These are phyloP conservation scores for Colletotrichum orchidophilum DNA, from an alignment of 2,329 filamentous ascomycete genomes.

Conservation along the genomic window DNA sequence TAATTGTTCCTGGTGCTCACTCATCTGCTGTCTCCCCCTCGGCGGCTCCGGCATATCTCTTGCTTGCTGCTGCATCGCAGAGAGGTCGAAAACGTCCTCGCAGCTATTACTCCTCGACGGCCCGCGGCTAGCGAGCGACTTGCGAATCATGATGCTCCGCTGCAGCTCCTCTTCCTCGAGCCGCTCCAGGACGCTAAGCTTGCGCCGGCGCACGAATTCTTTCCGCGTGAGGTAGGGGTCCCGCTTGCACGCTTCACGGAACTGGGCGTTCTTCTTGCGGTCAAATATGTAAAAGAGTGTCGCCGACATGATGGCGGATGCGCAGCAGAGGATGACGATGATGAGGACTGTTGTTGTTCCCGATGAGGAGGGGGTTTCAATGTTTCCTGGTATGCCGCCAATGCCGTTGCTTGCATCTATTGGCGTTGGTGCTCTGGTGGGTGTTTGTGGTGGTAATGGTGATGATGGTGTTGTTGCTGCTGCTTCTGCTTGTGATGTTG, in stretches of 20 bases:
- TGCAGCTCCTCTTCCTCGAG: conserved; percentile 48
- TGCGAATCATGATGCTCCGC: conserved; percentile 52
- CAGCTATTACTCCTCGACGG: conserved; percentile 12
- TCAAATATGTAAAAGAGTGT: conserved; percentile 36
- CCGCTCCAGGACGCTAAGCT: conserved; percentile 39
- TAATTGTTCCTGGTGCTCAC: not conserved
- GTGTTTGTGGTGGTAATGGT: not conserved
- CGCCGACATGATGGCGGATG: conserved; percentile 37
- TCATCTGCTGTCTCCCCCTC: not conserved
- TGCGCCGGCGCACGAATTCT: conserved; percentile 38
- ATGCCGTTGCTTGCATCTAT: not conserved
- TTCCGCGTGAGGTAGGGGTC: conserved; percentile 40
- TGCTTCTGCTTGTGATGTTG: not conserved
- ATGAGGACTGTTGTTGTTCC: conserved; percentile 34
- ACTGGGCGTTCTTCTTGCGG: conserved; percentile 37
- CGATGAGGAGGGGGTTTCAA: not conserved
- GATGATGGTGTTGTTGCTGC: not conserved
- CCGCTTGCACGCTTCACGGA: conserved; percentile 36
- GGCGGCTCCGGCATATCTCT: not conserved
- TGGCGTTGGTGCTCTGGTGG: not conserved
- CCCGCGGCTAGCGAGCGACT: conserved; percentile 46
- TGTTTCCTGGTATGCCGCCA: not conserved
- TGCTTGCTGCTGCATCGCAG: not conserved
- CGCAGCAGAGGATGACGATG: conserved; percentile 38
- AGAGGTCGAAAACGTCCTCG: not conserved